phyloP scores from a whole-genome alignment of 805 yeast genomes.

The Trichomonascus vanleenenianus region DNA sequence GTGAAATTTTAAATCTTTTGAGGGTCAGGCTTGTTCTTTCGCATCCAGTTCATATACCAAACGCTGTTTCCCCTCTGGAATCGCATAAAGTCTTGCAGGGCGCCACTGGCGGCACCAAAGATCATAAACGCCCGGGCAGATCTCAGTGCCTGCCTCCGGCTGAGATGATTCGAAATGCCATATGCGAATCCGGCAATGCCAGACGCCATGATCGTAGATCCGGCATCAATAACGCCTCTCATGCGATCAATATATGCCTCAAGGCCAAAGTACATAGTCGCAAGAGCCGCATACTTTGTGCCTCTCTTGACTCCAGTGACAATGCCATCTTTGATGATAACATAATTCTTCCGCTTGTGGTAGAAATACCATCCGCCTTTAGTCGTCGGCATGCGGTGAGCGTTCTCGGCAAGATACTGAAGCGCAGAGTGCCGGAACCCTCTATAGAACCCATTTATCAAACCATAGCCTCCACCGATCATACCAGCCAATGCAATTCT shows the following conservation, averaged over 20 bases:
- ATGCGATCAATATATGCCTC: conserved; percentile 55
- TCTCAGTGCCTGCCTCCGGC: conserved; percentile 23
- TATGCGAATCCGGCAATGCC: conserved; percentile 43
- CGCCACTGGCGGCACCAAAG: conserved; percentile 55
- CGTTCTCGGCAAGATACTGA: conserved; percentile 66
- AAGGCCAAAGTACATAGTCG: conserved; percentile 45
- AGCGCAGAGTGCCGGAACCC: conserved; percentile 52
- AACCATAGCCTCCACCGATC: conserved; percentile 19
- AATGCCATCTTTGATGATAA: conserved; percentile 52
- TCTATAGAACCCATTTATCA: conserved; percentile 43
- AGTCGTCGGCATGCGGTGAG: conserved; percentile 69
- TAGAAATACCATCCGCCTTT: conserved; percentile 86
- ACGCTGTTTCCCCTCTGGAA: conserved; percentile 51
- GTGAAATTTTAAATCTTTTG: too few relatives aligned
- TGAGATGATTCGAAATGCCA: conserved; percentile 36
- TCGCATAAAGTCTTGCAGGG: conserved; percentile 57
- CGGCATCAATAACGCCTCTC: conserved; percentile 48
- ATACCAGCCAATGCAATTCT: conserved; percentile 14
- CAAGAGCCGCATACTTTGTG: conserved; percentile 36
- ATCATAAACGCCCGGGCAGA: conserved; percentile 42
- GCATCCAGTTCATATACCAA: conserved; percentile 44
- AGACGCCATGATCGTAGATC: conserved; percentile 56
- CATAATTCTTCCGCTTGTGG: conserved; percentile 76
- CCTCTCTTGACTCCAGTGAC: conserved; percentile 39
- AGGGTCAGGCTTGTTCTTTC: too few relatives aligned